Base-by-base conservation (phyloP, 1,284 basidiomycete genomes). In the Termitomyces sp. region DNA sequence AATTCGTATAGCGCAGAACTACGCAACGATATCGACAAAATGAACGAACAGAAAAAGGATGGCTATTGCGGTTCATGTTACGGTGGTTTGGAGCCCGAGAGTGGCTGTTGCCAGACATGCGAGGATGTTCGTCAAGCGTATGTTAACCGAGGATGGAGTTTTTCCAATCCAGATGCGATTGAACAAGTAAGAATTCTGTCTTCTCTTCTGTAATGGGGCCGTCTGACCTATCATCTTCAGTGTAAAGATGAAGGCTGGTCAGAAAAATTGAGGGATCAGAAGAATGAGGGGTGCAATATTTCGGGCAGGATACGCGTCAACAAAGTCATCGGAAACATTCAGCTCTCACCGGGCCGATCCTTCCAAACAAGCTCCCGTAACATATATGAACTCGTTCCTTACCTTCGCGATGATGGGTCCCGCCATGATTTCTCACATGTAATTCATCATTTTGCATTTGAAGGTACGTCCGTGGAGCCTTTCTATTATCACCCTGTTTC, bases 51-150 rank as follows among this genome's bases (percentile, higher is more conserved):
- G 64, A 79, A 81, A 59, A 71, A 81, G 53, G 75, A 77, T 1
- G 79, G 75, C 34, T 94, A 93, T 68, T 97, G 94, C 71, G 97
- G 97, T n/a, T 94, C 91, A 16, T 99, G 97, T 72, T 99, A 93
- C 64, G 97, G 97, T 52, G 97, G 93, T 49, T 66, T 85, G 19
- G 84, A 85, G 41, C 91, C 94, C 1, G 81, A 80, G 52, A 76
- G 72, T 62, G 91, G 91, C 5, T 99, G 97, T 73, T 99, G 97
- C 72, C 93, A 99, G 69, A 88, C 86, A 45, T 99, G 97, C 67
- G 97, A 99, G 64, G 89, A 95, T 3, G 97, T 99, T 34, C 81
- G 95, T 47, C 81, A 90, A 67, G 80, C 93, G 19, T 99, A 99
- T 71, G 80, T 91, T 44, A 83, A 88, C 64, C 85, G 88, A 62